phyloP scores from a whole-genome alignment of 441 rosid species.

The Daphne laureola region DNA sequence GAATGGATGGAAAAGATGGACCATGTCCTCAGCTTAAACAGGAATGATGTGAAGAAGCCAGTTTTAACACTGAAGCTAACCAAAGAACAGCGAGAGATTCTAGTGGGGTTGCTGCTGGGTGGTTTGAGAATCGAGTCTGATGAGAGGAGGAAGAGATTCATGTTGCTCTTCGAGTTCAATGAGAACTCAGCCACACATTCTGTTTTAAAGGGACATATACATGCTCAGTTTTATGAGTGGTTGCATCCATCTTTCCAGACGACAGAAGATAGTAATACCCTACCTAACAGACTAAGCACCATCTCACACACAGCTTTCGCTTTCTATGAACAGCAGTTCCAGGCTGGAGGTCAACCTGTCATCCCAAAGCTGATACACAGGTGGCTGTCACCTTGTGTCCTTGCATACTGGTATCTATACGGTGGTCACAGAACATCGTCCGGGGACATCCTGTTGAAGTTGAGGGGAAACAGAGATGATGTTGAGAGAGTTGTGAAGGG shows the following conservation, averaged over 20 bases:
- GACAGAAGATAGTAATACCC: slow-evolving; percentile 22
- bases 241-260: slow-evolving; percentile 45
- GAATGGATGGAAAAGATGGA: slow-evolving; percentile 62
- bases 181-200: slow-evolving; percentile 45
- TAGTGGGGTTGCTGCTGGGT: slow-evolving; percentile 84
- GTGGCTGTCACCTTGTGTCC: slow-evolving; percentile 68
- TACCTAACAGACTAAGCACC: slow-evolving; percentile 43
- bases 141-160: slow-evolving; percentile 46
- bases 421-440: slow-evolving; percentile 53
- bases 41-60: slow-evolving; percentile 49
- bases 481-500: slow-evolving; percentile 47
- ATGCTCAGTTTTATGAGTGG: slow-evolving; percentile 68
- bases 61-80: slow-evolving; percentile 49
- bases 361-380: slow-evolving; percentile 83
- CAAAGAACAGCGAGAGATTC: slow-evolving; percentile 69
- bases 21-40: slow-evolving; percentile 40
- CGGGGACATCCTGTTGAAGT: slow-evolving; percentile 59
- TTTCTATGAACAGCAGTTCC: slow-evolving; percentile 76
- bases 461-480: slow-evolving; percentile 59
- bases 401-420: slow-evolving; percentile 86
- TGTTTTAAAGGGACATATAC: slow-evolving; percentile 47
- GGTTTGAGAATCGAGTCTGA: slow-evolving; percentile 66
- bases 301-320: slow-evolving; percentile 49
- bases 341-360: slow-evolving; percentile 46
- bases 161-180: slow-evolving; percentile 54